Conservation (phyloP, 1,284 basidiomycete genomes). For the Microbotryum intermedium region DNA sequence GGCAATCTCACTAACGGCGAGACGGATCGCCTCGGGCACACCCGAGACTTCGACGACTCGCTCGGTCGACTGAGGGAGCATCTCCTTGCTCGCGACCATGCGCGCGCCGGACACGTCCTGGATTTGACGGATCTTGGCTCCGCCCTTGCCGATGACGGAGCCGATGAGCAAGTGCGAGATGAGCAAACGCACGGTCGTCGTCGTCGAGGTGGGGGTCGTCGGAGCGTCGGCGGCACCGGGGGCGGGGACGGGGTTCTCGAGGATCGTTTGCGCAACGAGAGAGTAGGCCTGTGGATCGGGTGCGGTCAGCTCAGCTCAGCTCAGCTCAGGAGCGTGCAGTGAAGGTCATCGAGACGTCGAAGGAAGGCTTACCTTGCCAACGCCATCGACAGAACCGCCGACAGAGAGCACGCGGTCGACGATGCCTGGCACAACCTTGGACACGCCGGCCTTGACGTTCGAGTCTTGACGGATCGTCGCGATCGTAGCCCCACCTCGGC, state of each 20-base stretch:
- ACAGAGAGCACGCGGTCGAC: conserved; percentile 95
- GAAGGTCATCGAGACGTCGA: background rate
- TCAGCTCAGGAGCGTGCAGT: background rate
- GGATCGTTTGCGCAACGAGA: conserved; percentile 87
- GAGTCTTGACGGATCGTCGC: conserved; percentile 90
- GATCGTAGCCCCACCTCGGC: conserved; percentile 92
- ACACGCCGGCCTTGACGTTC: conserved; percentile 95
- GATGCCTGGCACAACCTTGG: conserved; percentile 93
- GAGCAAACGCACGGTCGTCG: conserved; percentile 94
- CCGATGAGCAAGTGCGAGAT: conserved; percentile 99
- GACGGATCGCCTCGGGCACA: conserved; percentile 98
- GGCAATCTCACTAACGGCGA: conserved; percentile 93
- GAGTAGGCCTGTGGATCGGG: conserved; percentile 64
- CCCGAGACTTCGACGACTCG: conserved; percentile 94
- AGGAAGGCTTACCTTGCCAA: conserved; percentile 59
- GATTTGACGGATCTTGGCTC: conserved; percentile 98
- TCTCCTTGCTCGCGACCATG: conserved; percentile 91
- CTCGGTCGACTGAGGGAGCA: conserved; percentile 98
- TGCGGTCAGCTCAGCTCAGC: background rate
- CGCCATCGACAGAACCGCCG: conserved; percentile 78
- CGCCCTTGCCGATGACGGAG: conserved; percentile 94
- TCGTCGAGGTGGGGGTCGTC: conserved; percentile 78
- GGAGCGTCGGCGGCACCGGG: conserved; percentile 70
- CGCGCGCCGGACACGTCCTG: conserved; percentile 97
- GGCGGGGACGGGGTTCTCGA: conserved; percentile 48